Percentiles rank a stretch among this genome's conserved stretches.
These are phyloP conservation scores for Geranomyces variabilis DNA, from an alignment of 192 early-diverging fungal genomes.

Conservation along the genomic window DNA sequence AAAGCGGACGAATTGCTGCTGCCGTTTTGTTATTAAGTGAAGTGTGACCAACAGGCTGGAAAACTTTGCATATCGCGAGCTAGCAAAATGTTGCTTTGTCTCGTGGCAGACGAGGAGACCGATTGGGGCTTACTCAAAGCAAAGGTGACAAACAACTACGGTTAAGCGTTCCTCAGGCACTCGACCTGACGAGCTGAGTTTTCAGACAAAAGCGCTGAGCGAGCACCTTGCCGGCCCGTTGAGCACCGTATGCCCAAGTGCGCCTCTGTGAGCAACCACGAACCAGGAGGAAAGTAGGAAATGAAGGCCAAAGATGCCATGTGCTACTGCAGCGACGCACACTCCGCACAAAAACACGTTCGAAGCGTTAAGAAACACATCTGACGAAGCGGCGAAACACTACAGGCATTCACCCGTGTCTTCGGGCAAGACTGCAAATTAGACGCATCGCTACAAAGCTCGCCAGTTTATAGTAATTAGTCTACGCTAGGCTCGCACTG, in stretches of 20 bases:
- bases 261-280: neutral
- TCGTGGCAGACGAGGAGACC: constrained; percentile 44
- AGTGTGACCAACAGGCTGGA: constrained; percentile 28
- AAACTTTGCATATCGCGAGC: constrained; percentile 43
- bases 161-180: neutral
- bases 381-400: neutral
- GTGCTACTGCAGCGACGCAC: too few species aligned
- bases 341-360: too few species aligned
- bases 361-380: neutral
- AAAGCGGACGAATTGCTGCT: too few species aligned
- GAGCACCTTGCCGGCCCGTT: constrained; percentile 14
- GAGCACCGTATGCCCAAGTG: neutral
- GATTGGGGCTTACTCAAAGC: constrained; percentile 52
- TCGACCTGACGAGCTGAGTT: neutral
- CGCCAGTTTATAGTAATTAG: too few species aligned
- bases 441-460: too few species aligned
- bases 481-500: too few species aligned
- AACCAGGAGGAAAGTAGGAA: neutral
- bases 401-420: too few species aligned
- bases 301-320: too few species aligned
- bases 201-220: constrained; percentile 5
- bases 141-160: constrained; percentile 23
- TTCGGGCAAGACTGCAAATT: too few species aligned
- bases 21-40: too few species aligned
- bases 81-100: constrained; percentile 46